Evolutionary conservation across 331 rosid species (phyloP).

Genomic region (Phaseolus coccineus): DNA sequence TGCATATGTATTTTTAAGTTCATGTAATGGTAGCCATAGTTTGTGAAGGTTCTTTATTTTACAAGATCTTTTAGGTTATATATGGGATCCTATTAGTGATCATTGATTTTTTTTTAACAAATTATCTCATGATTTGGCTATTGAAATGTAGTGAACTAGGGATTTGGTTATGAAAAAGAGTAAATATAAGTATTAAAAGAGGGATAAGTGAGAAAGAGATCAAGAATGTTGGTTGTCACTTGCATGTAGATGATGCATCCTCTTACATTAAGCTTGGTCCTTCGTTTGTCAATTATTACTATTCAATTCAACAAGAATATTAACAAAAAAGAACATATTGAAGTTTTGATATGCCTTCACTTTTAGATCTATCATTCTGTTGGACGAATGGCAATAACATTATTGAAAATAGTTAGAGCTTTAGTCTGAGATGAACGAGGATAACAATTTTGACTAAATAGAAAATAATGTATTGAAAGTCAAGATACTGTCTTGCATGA

Average conservation of each 20-base stretch:
- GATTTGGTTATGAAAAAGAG: slow-evolving; percentile 25
- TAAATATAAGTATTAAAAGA: slow-evolving; percentile 2
- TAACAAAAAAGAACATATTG: slow-evolving; percentile 6
- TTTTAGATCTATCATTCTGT: slow-evolving; percentile 28
- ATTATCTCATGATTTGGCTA: slow-evolving; percentile 44
- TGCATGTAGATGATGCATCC: slow-evolving; percentile 32
- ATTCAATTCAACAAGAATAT: slow-evolving; percentile 12
- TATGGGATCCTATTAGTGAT: slow-evolving; percentile 32
- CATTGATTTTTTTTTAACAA: neutral
- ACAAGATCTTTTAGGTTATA: slow-evolving; percentile 22
- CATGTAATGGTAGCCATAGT: too few relatives aligned
- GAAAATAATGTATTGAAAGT: neutral
- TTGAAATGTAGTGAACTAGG: slow-evolving; percentile 28
- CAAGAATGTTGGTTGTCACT: neutral
- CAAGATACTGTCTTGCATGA: slow-evolving; percentile 29
- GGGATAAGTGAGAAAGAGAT: slow-evolving; percentile 12
- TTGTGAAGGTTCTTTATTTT: slow-evolving; percentile 1
- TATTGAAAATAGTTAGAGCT: slow-evolving; percentile 1
- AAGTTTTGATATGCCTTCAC: slow-evolving; percentile 34
- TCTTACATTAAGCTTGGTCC: neutral
- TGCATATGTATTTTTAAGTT: too few relatives aligned
- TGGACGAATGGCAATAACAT: slow-evolving; percentile 6
- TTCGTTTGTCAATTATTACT: slow-evolving; percentile 13
- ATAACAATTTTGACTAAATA: slow-evolving; percentile 24
- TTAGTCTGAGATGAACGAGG: neutral